Conservation (phyloP, 805 yeast genomes). For the Ogataea paradorogensis region DNA sequence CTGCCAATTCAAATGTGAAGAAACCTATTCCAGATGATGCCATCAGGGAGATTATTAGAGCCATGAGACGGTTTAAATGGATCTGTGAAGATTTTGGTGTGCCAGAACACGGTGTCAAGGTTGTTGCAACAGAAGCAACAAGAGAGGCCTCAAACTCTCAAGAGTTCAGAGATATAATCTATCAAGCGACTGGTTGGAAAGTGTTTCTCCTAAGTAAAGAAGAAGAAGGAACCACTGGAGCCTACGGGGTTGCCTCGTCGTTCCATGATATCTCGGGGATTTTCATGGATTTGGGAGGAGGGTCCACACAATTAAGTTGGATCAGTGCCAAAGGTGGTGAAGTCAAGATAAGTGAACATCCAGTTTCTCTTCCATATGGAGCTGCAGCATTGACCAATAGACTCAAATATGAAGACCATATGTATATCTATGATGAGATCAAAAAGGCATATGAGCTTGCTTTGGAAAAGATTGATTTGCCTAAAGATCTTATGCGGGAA, state of each 20-base stretch:
- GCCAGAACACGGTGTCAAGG: constrained; percentile 52
- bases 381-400: constrained; percentile 65
- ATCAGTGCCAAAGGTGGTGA: constrained; percentile 55
- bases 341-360: constrained; percentile 50
- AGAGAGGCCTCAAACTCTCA: constrained; percentile 64
- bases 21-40: constrained; percentile 57
- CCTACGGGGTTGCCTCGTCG: constrained; percentile 73
- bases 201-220: constrained; percentile 57
- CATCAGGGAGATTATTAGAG: constrained; percentile 56
- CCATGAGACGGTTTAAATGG: constrained; percentile 63
- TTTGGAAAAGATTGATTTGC: constrained; percentile 48
- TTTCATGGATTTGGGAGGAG: constrained; percentile 74
- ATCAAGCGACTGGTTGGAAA: constrained; percentile 62
- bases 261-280: constrained; percentile 64
- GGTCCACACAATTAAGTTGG: constrained; percentile 70
- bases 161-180: constrained; percentile 55
- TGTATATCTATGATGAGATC: constrained; percentile 51
- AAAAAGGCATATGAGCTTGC: constrained; percentile 49
- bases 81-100: constrained; percentile 78
- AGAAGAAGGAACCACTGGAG: constrained; percentile 66
- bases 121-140: constrained; percentile 74
- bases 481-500: constrained; percentile 45
- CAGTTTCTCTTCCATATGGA: constrained; percentile 70
- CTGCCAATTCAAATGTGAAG: constrained; percentile 30
- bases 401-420: constrained; percentile 48